Evolutionary conservation across 192 early-diverging fungal genomes (phyloP).

Genomic region (Haplosporangium gracile): DNA sequence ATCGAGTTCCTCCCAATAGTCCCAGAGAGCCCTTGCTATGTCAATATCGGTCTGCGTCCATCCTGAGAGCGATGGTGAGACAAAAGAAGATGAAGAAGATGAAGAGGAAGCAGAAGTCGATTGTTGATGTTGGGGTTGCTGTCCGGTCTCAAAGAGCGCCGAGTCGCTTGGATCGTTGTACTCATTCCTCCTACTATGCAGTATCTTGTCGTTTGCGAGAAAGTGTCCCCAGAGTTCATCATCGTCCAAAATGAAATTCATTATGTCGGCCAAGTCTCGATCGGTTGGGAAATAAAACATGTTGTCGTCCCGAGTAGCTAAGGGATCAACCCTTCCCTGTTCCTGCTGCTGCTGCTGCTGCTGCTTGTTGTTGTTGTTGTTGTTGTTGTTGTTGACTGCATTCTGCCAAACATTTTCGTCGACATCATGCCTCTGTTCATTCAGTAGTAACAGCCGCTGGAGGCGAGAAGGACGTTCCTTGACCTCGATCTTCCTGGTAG

Average conservation of each 20-base stretch:
- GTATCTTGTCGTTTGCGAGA: neutral
- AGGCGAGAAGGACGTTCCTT: neutral
- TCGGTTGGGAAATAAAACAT: neutral
- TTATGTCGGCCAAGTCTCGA: neutral
- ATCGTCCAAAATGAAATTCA: neutral
- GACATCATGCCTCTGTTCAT: neutral
- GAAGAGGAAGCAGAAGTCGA: neutral
- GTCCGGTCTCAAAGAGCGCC: neutral
- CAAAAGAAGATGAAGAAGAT: neutral
- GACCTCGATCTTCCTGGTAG: neutral
- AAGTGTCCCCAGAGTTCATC: neutral
- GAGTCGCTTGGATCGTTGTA: neutral
- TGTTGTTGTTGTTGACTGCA: neutral
- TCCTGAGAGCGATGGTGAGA: neutral
- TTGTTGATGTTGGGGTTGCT: neutral
- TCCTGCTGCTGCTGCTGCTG: neutral
- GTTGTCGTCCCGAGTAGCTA: neutral
- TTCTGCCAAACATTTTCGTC: neutral
- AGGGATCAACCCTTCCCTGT: neutral
- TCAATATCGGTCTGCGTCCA: constrained; percentile 15
- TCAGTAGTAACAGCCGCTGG: neutral
- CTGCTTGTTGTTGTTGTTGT: neutral
- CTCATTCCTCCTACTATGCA: neutral
- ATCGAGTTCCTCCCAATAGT: constrained; percentile 27
- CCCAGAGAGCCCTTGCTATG: constrained; percentile 20